phyloP scores from a whole-genome alignment of 2,329 filamentous ascomycete species.

The Periconia sp. region DNA sequence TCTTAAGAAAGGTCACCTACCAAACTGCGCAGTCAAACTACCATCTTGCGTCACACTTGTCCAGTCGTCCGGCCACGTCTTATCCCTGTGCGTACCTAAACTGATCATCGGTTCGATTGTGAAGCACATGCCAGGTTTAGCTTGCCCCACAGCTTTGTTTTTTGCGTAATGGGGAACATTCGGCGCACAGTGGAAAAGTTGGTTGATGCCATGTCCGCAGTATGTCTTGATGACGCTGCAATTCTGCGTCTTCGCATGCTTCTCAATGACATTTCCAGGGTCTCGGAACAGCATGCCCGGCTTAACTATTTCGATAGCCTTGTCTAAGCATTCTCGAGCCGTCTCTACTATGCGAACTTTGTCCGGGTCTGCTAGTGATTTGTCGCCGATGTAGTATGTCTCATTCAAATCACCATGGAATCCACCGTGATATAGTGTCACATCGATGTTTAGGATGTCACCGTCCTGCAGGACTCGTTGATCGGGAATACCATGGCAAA shows the following conservation, averaged over 20 bases:
- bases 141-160: slow-evolving; percentile 95
- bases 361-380: slow-evolving; percentile 81
- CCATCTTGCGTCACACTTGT: slow-evolving; percentile 93
- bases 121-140: slow-evolving; percentile 97
- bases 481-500: slow-evolving; percentile 98
- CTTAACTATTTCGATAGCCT: slow-evolving; percentile 89
- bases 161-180: slow-evolving; percentile 98
- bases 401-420: slow-evolving; percentile 98
- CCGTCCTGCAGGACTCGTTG: slow-evolving; percentile 85
- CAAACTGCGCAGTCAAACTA: slow-evolving; percentile 89
- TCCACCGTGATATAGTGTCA: slow-evolving; percentile 90
- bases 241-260: slow-evolving; percentile 81
- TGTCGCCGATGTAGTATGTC: slow-evolving; percentile 96
- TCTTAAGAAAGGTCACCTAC: slow-evolving; percentile 55
- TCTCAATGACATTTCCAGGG: slow-evolving; percentile 93
- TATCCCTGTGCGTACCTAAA: slow-evolving; percentile 85
- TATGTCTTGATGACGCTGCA: slow-evolving; percentile 96
- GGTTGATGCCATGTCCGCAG: slow-evolving; percentile 94
- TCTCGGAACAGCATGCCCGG: slow-evolving; percentile 92
- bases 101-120: slow-evolving; percentile 99
- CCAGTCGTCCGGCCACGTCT: slow-evolving; percentile 99
- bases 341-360: slow-evolving; percentile 90
- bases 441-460: slow-evolving; percentile 96
- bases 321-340: slow-evolving; percentile 85
- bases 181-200: slow-evolving; percentile 89